Percentiles rank a stretch among this genome's conserved stretches.
Evolutionary conservation across 2,329 filamentous ascomycete genomes (phyloP).

Genomic region (Oidium heveae): DNA sequence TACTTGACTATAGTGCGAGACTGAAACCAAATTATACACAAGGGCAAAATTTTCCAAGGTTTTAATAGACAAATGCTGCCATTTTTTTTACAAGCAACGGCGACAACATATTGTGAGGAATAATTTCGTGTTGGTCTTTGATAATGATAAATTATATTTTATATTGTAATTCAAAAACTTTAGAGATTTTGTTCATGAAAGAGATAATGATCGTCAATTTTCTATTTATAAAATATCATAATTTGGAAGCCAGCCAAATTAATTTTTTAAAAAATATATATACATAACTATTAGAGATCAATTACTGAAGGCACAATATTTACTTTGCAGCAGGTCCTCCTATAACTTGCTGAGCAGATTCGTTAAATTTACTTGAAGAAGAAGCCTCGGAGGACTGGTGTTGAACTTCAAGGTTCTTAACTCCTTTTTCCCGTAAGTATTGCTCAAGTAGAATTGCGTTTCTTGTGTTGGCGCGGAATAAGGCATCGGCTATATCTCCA

Average conservation of each 20-base stretch:
- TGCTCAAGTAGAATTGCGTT: constrained; percentile 42
- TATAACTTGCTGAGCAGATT: neutral
- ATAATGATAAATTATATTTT: neutral
- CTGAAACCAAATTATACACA: too few species aligned
- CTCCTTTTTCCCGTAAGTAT: constrained; percentile 41
- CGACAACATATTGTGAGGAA: neutral
- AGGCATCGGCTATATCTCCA: constrained; percentile 49
- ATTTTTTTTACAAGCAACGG: neutral
- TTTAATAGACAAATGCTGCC: too few species aligned
- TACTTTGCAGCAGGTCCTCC: neutral
- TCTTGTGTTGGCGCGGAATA: constrained; percentile 48
- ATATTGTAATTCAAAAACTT: neutral
- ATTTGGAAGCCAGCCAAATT: neutral
- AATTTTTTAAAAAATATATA: neutral
- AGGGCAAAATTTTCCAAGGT: too few species aligned
- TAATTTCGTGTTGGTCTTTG: neutral
- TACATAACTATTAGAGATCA: neutral
- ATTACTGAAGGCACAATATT: neutral
- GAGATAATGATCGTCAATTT: neutral
- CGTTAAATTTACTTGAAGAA: neutral
- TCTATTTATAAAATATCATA: neutral
- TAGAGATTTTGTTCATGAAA: neutral
- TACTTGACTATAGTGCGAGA: too few species aligned
- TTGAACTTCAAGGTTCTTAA: constrained; percentile 24
- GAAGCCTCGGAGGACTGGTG: constrained; percentile 13